These are phyloP conservation scores for Fusarium equiseti DNA, from an alignment of 2,329 filamentous ascomycete genomes.

Conservation along the genomic window DNA sequence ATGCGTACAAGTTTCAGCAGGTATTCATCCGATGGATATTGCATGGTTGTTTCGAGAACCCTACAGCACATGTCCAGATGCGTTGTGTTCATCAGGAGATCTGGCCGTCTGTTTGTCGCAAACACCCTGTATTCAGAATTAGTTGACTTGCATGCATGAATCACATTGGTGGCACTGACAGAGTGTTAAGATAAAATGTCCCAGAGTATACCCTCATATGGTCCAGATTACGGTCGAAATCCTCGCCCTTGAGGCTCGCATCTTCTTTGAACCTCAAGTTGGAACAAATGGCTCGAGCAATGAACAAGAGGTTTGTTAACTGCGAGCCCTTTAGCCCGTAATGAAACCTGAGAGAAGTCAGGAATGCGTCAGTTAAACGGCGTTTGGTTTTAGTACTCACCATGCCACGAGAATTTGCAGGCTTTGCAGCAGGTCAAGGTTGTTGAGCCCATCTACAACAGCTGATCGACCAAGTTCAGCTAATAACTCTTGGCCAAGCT, in stretches of 20 bases:
- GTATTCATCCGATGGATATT: conserved; percentile 59
- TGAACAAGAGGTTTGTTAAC: conserved; percentile 62
- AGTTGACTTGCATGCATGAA: not conserved
- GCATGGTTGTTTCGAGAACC: conserved; percentile 57
- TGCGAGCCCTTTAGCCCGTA: conserved; percentile 63
- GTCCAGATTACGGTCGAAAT: conserved; percentile 53
- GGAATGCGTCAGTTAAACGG: not conserved
- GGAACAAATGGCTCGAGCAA: conserved; percentile 61
- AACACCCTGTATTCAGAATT: conserved; percentile 51
- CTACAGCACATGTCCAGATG: conserved; percentile 59
- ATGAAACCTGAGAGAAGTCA: conserved; percentile 56
- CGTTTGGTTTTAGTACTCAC: conserved; percentile 49
- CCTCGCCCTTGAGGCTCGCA: conserved; percentile 34
- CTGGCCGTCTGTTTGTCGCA: conserved; percentile 61
- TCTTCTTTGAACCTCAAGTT: conserved; percentile 54
- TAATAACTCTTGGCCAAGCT: conserved; percentile 59
- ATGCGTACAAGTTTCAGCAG: conserved; percentile 60
- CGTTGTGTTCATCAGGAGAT: conserved; percentile 61
- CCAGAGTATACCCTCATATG: conserved; percentile 62
- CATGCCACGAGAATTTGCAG: conserved; percentile 61
- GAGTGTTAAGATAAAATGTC: conserved; percentile 63
- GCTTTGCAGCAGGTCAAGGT: conserved; percentile 61
- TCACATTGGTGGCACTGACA: conserved; percentile 51
- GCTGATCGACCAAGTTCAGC: conserved; percentile 57
- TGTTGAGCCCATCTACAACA: conserved; percentile 57